Evolutionary conservation across 352 stramenopile species (phyloP).

Genomic region (Albugo candida): DNA sequence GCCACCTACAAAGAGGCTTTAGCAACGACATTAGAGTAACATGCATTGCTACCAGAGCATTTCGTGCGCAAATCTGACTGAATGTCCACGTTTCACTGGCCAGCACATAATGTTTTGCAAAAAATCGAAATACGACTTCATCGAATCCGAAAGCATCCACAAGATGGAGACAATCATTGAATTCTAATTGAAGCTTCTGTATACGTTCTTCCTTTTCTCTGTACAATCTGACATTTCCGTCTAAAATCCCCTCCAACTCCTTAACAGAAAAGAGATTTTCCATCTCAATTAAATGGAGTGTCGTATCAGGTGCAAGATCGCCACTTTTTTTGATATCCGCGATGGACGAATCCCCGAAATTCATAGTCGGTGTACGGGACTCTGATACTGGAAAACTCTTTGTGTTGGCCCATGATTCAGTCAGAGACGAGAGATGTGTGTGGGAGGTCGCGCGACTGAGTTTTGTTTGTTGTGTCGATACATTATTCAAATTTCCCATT

Average conservation of each 20-base stretch:
- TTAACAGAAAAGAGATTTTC: slow-evolving; percentile 39
- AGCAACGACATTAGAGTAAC: not conserved
- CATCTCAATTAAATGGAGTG: slow-evolving; percentile 30
- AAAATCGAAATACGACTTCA: slow-evolving; percentile 64
- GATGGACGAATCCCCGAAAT: not conserved
- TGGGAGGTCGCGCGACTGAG: too few relatives aligned
- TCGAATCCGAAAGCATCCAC: slow-evolving; percentile 75
- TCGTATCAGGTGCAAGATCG: not conserved
- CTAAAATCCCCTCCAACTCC: slow-evolving; percentile 49
- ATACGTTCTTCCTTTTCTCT: slow-evolving; percentile 26
- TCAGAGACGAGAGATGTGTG: too few relatives aligned
- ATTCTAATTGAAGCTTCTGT: slow-evolving; percentile 38
- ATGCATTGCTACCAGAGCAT: slow-evolving; percentile 15
- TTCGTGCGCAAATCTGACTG: slow-evolving; percentile 60
- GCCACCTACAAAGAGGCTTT: slow-evolving; percentile 12
- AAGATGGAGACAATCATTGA: slow-evolving; percentile 41
- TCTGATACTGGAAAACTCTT: too few relatives aligned
- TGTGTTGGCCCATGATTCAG: too few relatives aligned
- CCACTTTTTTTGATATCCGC: slow-evolving; percentile 4
- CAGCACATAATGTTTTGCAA: slow-evolving; percentile 46
- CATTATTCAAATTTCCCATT: too few relatives aligned
- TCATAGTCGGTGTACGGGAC: too few relatives aligned
- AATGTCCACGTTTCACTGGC: slow-evolving; percentile 17
- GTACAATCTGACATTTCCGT: slow-evolving; percentile 39
- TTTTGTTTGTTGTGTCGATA: too few relatives aligned